Conservation (phyloP, 192 early-diverging fungal genomes). For the Coemansia sp. region DNA sequence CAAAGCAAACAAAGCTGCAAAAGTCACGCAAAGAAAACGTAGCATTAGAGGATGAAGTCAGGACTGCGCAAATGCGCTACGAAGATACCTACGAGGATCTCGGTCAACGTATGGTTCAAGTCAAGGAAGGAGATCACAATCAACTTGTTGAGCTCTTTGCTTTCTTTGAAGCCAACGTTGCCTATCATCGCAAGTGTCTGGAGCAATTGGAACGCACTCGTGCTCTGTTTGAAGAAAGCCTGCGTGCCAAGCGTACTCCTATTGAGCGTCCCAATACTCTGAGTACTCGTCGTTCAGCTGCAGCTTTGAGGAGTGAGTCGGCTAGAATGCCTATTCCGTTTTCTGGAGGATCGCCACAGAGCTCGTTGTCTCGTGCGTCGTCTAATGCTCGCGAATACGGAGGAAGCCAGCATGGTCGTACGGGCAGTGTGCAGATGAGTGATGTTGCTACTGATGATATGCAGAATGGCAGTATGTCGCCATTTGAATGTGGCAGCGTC, state of each 20-base stretch:
- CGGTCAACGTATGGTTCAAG: slow-evolving; percentile 70
- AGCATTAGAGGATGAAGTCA: slow-evolving; percentile 87
- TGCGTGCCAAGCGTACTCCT: slow-evolving; percentile 27
- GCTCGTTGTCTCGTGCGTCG: slow-evolving; percentile 22
- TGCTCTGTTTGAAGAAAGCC: slow-evolving; percentile 29
- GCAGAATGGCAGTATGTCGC: slow-evolving; percentile 11
- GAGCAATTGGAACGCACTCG: slow-evolving; percentile 34
- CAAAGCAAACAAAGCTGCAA: slow-evolving; percentile 82
- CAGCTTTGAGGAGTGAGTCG: slow-evolving; percentile 16
- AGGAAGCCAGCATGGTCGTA: slow-evolving; percentile 24
- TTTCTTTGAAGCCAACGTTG: slow-evolving; percentile 49
- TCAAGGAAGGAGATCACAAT: slow-evolving; percentile 78
- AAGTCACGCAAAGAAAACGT: slow-evolving; percentile 88
- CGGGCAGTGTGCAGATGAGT: slow-evolving; percentile 32
- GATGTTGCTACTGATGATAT: slow-evolving; percentile 21
- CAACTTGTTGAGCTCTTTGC: slow-evolving; percentile 51
- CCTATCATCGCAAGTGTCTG: slow-evolving; percentile 38
- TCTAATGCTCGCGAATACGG: too few species aligned
- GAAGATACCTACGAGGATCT: slow-evolving; percentile 84
- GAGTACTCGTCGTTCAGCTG: slow-evolving; percentile 20
- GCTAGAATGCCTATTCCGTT: slow-evolving; percentile 31
- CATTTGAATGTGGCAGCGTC: slow-evolving; percentile 6
- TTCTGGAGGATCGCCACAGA: too few species aligned
- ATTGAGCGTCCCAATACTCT: slow-evolving; percentile 27
- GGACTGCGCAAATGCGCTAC: slow-evolving; percentile 86